phyloP scores from a whole-genome alignment of 441 rosid genomes.

The Biscutella laevigata region DNA sequence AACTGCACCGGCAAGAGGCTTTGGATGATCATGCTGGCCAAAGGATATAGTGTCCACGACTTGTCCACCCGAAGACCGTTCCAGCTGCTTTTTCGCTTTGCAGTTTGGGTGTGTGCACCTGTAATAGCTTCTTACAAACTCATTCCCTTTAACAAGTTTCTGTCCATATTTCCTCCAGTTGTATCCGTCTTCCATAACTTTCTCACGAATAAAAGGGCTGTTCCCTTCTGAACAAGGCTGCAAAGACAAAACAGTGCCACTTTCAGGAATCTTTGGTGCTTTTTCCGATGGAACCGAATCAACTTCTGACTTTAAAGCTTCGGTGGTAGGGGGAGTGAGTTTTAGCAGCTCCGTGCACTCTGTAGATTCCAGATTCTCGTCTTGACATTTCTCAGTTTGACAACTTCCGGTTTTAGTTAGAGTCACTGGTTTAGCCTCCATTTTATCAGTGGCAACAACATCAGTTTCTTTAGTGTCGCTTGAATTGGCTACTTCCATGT shows the following conservation, averaged over 20 bases:
- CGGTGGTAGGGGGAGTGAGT: constrained; percentile 21
- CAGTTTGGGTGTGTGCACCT: constrained; percentile 74
- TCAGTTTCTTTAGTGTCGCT: constrained; percentile 4
- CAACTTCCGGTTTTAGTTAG: constrained; percentile 9
- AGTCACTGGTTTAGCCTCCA: neutral
- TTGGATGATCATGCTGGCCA: constrained; percentile 75
- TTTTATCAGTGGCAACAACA: neutral
- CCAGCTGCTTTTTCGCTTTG: constrained; percentile 77
- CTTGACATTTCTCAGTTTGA: constrained; percentile 19
- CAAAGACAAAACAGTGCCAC: constrained; percentile 16
- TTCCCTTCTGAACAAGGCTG: constrained; percentile 51
- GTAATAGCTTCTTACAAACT: constrained; percentile 81
- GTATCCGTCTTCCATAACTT: constrained; percentile 69
- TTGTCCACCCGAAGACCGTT: constrained; percentile 56
- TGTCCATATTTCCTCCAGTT: constrained; percentile 93
- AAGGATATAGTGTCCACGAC: constrained; percentile 50
- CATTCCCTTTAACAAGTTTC: constrained; percentile 82
- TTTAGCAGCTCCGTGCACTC: constrained; percentile 28
- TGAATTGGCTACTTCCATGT: constrained; percentile 7
- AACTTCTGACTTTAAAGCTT: constrained; percentile 25
- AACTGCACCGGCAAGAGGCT: constrained; percentile 39
- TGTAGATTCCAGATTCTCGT: constrained; percentile 23
- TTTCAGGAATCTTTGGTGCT: constrained; percentile 27
- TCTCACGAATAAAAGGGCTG: constrained; percentile 51
- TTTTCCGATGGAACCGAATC: constrained; percentile 30